phyloP scores from a whole-genome alignment of 1,139 yeast species.

The Saccharomyces hybrid region DNA sequence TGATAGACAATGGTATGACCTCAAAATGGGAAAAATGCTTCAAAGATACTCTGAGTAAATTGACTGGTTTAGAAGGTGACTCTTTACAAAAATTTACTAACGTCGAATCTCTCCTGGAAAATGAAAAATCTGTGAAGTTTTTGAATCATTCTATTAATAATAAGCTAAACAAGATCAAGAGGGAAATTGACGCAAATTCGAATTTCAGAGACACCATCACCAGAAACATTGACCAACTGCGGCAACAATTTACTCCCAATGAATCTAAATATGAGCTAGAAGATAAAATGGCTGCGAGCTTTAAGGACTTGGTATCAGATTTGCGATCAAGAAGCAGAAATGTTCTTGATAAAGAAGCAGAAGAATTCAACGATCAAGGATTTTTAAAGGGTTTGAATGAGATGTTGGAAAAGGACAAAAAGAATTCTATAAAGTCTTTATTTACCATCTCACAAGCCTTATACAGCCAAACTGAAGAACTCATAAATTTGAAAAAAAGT shows the following conservation, averaged over 20 bases:
- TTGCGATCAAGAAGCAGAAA: slow-evolving; percentile 16
- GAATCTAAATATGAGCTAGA: slow-evolving; percentile 19
- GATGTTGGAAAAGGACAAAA: slow-evolving; percentile 13
- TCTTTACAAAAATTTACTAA: slow-evolving; percentile 31
- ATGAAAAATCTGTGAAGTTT: slow-evolving; percentile 27
- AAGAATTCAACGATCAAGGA: slow-evolving; percentile 8
- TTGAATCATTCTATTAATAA: slow-evolving; percentile 25
- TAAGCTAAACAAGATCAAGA: slow-evolving; percentile 23
- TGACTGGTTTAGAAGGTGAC: slow-evolving; percentile 36
- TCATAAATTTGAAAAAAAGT: slow-evolving; percentile 14
- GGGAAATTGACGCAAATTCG: slow-evolving; percentile 30
- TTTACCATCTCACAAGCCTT: slow-evolving; percentile 28
- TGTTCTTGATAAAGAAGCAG: slow-evolving; percentile 14
- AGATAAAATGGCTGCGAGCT: slow-evolving; percentile 20
- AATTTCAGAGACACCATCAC: slow-evolving; percentile 20
- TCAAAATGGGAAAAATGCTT: slow-evolving; percentile 44
- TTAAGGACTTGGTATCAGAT: slow-evolving; percentile 18
- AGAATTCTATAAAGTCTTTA: slow-evolving; percentile 16
- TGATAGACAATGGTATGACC: slow-evolving; percentile 43
- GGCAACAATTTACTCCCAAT: slow-evolving; percentile 8
- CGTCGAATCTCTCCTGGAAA: slow-evolving; percentile 21
- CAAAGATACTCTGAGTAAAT: slow-evolving; percentile 21
- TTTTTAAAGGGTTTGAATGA: slow-evolving; percentile 6
- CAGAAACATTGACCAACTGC: slow-evolving; percentile 15
- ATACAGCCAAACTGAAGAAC: slow-evolving; percentile 20